Evolutionary conservation across 192 early-diverging fungal species (phyloP), one percentile per base, ranked within the genome.

Genomic region (Diversispora eburnea): DNA sequence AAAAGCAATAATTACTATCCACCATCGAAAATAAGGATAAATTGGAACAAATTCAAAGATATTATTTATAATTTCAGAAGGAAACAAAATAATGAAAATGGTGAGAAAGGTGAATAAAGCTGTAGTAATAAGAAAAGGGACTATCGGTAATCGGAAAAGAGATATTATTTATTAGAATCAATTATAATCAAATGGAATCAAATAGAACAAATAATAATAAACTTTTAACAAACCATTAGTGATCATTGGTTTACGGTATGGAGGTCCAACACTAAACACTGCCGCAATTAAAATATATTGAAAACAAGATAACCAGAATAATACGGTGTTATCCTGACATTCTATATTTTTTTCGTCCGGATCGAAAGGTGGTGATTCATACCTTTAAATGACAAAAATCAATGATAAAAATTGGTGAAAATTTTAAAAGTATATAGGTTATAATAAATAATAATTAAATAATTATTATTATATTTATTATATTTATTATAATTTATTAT

Each of bases 211-310:
- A 55, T 61, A 39, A 55, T 61, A 39, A 70, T 20, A 33, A 33
- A 33, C 25, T 1, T 33, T 39, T 5, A 9, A 54, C 82, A 83
- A 84, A 94, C 92, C 83, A 77, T 99, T 99, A 51, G 88, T 91
- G 78, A 90, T 85, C 76, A 97, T 90, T 8, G 90, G 86, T 76
- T 93, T 88, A 71, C 96, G 91, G 77, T 95, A 99, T 0, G 97
- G 98, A 52, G 93, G 92, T 0, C 98, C 98, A n/a, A 94, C 94
- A 78, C 91, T 94, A 77, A 98, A 96, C 33, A 96, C 93, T 49
- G 93, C 85, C 0, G 94, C 97, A 3, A 92, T 88, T 8, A 94
- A 76, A 39, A 98, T 82, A 77, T 99, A 99, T 83, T 98, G 97
- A 80, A 89, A 99, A 57, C 91, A 93, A 19, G 92, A 94, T 4